A percentile compares a stretch with the other conserved stretches of the same genome.
These are phyloP conservation scores for Tylopilus balloui DNA, from an alignment of 768 basidiomycete species.

Conservation along the genomic window DNA sequence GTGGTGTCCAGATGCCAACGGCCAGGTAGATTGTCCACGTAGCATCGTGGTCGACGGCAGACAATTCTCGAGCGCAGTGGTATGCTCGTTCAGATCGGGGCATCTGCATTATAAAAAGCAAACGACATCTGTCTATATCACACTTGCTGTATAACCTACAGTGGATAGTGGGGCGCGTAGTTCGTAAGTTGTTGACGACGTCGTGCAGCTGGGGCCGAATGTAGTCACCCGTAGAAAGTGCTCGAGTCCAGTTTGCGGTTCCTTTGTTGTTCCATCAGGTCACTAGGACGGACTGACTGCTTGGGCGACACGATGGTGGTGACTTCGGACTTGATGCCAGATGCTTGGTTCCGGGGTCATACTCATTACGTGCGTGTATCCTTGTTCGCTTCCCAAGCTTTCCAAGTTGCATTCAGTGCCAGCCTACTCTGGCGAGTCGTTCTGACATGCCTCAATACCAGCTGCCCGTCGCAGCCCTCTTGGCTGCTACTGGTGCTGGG, in stretches of 20 bases:
- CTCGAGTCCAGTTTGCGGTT: too few relatives aligned
- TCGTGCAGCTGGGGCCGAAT: too few relatives aligned
- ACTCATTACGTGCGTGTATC: background rate
- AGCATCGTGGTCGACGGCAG: too few relatives aligned
- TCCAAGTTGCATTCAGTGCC: background rate
- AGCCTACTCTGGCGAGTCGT: background rate
- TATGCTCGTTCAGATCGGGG: too few relatives aligned
- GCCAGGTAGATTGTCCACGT: background rate
- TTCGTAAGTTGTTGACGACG: too few relatives aligned
- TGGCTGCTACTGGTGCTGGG: conserved; percentile 40
- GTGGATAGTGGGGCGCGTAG: background rate
- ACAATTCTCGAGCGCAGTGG: background rate
- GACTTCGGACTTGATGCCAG: too few relatives aligned
- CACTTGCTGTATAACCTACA: background rate
- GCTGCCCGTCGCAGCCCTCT: conserved; percentile 46
- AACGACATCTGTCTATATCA: too few relatives aligned
- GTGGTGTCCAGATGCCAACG: background rate
- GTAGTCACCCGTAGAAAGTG: too few relatives aligned
- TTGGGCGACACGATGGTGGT: background rate
- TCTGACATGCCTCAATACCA: conserved; percentile 56
- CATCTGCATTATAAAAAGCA: too few relatives aligned
- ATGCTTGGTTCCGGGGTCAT: background rate
- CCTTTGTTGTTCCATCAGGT: too few relatives aligned
- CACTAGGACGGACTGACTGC: background rate
- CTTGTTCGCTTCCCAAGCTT: background rate